Conservation (phyloP, 2,329 filamentous ascomycete species). For the Pseudodiploospora longispora region DNA sequence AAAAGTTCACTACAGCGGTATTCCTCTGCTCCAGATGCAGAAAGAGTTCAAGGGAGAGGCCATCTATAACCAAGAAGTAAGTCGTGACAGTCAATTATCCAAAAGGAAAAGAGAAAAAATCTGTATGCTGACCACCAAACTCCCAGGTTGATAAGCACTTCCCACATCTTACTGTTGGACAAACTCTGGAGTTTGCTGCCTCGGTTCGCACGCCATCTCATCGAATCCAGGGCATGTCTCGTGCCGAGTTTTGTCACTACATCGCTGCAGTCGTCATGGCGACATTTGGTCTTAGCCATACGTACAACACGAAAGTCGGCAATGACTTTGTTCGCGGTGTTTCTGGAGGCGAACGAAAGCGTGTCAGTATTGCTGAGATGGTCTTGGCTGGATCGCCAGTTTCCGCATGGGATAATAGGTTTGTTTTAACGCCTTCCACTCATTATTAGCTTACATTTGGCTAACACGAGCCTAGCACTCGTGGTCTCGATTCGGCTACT, state of each 20-base stretch:
- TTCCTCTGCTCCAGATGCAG: conserved; percentile 43
- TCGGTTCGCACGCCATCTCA: conserved; percentile 60
- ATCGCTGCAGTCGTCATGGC: conserved; percentile 62
- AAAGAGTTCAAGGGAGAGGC: conserved; percentile 57
- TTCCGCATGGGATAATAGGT: conserved; percentile 60
- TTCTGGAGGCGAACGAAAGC: conserved; percentile 65
- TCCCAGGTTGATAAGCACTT: conserved; percentile 61
- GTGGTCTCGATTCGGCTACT: conserved; percentile 65
- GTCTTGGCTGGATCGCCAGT: conserved; percentile 54
- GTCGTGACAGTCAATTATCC: neutral
- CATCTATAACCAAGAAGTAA: conserved; percentile 66
- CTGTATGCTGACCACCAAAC: too few species aligned
- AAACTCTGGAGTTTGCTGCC: conserved; percentile 67
- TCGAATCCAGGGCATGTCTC: conserved; percentile 53
- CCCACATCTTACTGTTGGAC: conserved; percentile 65
- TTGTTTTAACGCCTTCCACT: neutral
- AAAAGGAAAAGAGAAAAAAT: neutral
- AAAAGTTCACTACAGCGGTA: conserved; percentile 55
- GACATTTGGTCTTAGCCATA: conserved; percentile 64
- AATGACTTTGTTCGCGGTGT: conserved; percentile 67
- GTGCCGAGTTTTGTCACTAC: conserved; percentile 50
- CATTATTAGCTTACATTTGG: neutral
- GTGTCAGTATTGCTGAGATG: conserved; percentile 76
- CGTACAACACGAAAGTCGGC: conserved; percentile 64
- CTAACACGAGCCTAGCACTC: conserved; percentile 35